Evolutionary conservation across 148 eudicot species (phyloP).

Genomic region (Arctostaphylos glauca): DNA sequence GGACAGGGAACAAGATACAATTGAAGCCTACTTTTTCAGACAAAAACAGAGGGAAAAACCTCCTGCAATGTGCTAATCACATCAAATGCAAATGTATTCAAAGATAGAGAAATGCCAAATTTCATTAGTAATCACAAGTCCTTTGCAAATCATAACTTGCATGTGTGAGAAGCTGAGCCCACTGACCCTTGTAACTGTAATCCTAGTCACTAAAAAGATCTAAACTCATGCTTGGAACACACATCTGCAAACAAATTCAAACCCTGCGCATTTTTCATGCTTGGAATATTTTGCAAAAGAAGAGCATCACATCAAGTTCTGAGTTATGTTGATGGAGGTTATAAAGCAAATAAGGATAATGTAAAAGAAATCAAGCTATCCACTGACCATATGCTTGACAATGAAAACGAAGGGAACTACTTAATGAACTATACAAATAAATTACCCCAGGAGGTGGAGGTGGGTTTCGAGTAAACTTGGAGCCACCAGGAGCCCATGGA

Average conservation of each 20-base stretch:
- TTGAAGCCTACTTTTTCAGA: background rate
- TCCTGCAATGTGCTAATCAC: background rate
- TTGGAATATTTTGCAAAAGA: background rate
- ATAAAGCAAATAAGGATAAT: background rate
- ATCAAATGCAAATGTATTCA: background rate
- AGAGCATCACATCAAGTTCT: background rate
- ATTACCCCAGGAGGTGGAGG: constrained; percentile 82
- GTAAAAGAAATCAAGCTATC: constrained; percentile 11
- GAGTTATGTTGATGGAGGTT: background rate
- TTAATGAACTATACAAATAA: background rate
- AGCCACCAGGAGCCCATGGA: constrained; percentile 98
- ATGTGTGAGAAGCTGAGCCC: background rate
- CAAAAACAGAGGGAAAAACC: background rate
- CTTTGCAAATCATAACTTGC: background rate
- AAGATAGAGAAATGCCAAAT: background rate
- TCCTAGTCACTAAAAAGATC: background rate
- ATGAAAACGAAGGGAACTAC: background rate
- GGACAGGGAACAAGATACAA: background rate
- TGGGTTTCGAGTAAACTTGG: constrained; percentile 81
- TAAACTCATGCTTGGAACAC: background rate
- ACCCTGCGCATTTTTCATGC: background rate
- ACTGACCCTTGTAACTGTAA: background rate
- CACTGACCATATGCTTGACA: background rate
- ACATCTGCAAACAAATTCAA: background rate
- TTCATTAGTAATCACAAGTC: background rate